phyloP scores from a whole-genome alignment of 2,329 filamentous ascomycete genomes.

The Talaromyces pinophilus region DNA sequence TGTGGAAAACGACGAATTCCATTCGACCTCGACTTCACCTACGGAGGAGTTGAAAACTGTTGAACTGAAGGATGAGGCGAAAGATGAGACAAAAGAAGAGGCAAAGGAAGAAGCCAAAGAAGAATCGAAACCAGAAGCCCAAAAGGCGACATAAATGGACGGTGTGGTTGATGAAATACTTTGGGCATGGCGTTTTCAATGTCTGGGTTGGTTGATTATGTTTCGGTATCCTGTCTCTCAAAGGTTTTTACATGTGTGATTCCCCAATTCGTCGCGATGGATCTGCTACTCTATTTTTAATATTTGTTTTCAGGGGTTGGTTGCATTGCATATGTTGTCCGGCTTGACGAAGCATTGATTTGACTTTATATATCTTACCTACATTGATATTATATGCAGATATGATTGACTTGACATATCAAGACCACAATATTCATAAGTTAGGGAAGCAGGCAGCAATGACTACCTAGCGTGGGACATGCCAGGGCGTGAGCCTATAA shows the following conservation, averaged over 20 bases:
- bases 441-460: conserved; percentile 7
- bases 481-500: background rate
- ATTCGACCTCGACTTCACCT: conserved; percentile 42
- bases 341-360: background rate
- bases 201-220: background rate
- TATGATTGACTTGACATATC: background rate
- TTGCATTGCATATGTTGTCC: conserved; percentile 1
- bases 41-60: conserved; percentile 23
- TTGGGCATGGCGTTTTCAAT: conserved; percentile 9
- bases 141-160: background rate
- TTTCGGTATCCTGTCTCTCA: background rate
- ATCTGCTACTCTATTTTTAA: conserved; percentile 9
- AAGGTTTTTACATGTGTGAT: conserved; percentile 10
- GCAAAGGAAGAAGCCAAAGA: background rate
- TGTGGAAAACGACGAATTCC: conserved; percentile 43
- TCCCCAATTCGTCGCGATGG: conserved; percentile 8
- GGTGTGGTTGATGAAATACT: background rate
- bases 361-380: background rate
- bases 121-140: background rate
- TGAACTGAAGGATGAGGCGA: conserved; percentile 32
- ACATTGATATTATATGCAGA: background rate
- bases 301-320: background rate
- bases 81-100: conserved; percentile 12
- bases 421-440: no score
- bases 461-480: conserved; percentile 4